Percentiles rank a stretch among this genome's conserved stretches.
phyloP scores from a whole-genome alignment of 1,139 yeast genomes.

The Taphrina confusa region DNA sequence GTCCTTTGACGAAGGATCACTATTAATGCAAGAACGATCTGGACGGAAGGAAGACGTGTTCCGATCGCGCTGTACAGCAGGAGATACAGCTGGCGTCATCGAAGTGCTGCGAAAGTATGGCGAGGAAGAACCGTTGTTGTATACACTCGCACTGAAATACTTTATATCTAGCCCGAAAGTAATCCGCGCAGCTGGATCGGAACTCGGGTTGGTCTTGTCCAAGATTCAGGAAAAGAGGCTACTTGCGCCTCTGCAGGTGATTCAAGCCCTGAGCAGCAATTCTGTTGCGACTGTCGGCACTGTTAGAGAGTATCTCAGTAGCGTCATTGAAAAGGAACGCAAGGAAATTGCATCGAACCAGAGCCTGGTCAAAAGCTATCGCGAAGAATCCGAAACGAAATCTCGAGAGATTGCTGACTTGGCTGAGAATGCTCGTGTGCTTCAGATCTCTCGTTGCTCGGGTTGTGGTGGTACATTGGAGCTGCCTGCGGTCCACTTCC shows the following conservation, averaged over 20 bases:
- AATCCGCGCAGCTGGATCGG: conserved; percentile 56
- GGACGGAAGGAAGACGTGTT: conserved; percentile 68
- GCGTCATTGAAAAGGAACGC: conserved; percentile 61
- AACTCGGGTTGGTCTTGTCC: conserved; percentile 56
- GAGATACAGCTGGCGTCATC: conserved; percentile 60
- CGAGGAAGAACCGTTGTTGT: conserved; percentile 62
- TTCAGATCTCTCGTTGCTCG: conserved; percentile 71
- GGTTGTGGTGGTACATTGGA: conserved; percentile 71
- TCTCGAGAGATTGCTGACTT: conserved; percentile 58
- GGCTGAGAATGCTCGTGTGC: conserved; percentile 53
- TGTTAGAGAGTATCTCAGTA: conserved; percentile 67
- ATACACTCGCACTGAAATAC: conserved; percentile 64
- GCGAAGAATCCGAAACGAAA: conserved; percentile 62
- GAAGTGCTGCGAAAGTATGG: conserved; percentile 63
- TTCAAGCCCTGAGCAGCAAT: conserved; percentile 65
- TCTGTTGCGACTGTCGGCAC: conserved; percentile 72
- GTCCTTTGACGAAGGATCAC: conserved; percentile 42
- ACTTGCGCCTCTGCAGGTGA: conserved; percentile 73
- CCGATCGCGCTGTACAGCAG: conserved; percentile 61
- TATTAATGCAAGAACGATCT: conserved; percentile 49
- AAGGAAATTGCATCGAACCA: conserved; percentile 69
- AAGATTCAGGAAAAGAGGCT: conserved; percentile 58
- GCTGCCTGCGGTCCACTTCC: conserved; percentile 79
- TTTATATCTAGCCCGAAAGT: conserved; percentile 61
- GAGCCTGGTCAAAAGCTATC: conserved; percentile 67